Conservation (phyloP, 2,329 filamentous ascomycete genomes). For the Ascosphaera pollenicola region DNA sequence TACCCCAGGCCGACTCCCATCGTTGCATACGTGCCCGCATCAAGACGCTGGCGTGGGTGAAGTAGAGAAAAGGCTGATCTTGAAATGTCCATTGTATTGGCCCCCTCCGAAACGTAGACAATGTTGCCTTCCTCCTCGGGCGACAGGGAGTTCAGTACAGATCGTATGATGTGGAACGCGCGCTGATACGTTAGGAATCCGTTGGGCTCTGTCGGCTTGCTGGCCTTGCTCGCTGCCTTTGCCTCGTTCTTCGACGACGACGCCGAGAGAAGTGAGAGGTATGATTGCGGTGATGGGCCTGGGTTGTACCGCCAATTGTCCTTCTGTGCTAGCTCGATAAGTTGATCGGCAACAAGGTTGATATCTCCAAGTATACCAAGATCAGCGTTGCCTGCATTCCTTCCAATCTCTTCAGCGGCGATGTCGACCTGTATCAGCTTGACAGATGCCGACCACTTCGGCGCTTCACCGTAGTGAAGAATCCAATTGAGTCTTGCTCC, state of each 20-base stretch:
- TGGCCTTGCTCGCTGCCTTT: constrained; percentile 21
- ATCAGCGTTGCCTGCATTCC: constrained; percentile 25
- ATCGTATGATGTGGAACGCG: constrained; percentile 30
- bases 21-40: constrained; percentile 36
- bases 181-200: constrained; percentile 28
- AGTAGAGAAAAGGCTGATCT: constrained; percentile 31
- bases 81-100: constrained; percentile 40
- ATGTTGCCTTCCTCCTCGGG: constrained; percentile 25
- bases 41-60: constrained; percentile 31
- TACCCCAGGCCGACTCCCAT: constrained; percentile 38
- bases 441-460: constrained; percentile 28
- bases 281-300: constrained; percentile 12
- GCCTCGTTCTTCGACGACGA: constrained; percentile 24
- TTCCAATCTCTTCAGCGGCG: constrained; percentile 30
- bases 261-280: constrained; percentile 12
- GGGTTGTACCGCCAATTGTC: constrained; percentile 23
- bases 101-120: constrained; percentile 35
- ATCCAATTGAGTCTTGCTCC: constrained; percentile 37
- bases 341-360: constrained; percentile 25
- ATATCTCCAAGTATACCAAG: constrained; percentile 31
- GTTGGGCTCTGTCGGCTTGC: constrained; percentile 11
- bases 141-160: constrained; percentile 24
- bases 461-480: constrained; percentile 31
- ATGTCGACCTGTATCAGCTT: constrained; percentile 35
- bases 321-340: constrained; percentile 15